Percentiles rank a stretch among this genome's conserved stretches.
phyloP scores from a whole-genome alignment of 306 rosid genomes.

The Prunus armeniaca region DNA sequence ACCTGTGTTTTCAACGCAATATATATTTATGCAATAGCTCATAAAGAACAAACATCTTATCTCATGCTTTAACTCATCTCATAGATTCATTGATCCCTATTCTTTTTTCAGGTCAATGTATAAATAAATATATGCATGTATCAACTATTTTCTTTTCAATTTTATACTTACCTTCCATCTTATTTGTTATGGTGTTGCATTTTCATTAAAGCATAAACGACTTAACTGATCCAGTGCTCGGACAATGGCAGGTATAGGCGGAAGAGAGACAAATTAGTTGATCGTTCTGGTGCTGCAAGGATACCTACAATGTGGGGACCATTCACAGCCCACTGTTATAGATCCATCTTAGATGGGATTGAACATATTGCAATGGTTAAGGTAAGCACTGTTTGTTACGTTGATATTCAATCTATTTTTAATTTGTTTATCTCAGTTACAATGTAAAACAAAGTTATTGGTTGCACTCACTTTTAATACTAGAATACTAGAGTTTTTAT shows the following conservation, averaged over 20 bases:
- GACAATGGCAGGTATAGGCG: conserved; percentile 73
- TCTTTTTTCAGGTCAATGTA: neutral
- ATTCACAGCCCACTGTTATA: conserved; percentile 72
- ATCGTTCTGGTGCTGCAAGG: conserved; percentile 57
- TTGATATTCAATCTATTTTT: too few relatives aligned
- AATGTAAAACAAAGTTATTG: neutral
- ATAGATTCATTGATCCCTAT: neutral
- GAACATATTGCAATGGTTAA: conserved; percentile 99
- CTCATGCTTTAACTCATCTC: neutral
- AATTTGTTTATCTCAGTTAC: neutral
- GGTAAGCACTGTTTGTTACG: conserved; percentile 34
- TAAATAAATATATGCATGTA: neutral
- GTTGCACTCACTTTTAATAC: neutral
- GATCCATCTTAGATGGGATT: conserved; percentile 79
- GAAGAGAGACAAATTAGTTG: conserved; percentile 77
- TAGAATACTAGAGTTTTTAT: neutral
- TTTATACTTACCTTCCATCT: neutral
- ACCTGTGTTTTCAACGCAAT: neutral
- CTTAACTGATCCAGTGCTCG: neutral
- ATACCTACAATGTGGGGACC: conserved; percentile 99
- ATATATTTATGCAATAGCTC: neutral
- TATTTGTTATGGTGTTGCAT: neutral
- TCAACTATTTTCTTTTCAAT: neutral
- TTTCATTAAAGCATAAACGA: neutral
- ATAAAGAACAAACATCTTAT: neutral